These are phyloP conservation scores for Alnus rubra DNA, from an alignment of 306 rosid species.

Conservation along the genomic window DNA sequence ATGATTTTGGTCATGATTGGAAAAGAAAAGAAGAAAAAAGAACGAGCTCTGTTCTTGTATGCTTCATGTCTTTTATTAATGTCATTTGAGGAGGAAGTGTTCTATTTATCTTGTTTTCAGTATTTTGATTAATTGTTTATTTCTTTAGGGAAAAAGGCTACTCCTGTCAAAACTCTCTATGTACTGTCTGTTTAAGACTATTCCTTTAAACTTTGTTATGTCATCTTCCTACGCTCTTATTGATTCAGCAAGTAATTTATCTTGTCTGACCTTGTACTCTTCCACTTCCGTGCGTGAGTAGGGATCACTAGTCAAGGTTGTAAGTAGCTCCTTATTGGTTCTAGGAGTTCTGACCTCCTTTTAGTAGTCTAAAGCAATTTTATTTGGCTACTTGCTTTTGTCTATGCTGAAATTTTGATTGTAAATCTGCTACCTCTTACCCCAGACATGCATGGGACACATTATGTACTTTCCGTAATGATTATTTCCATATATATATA, in stretches of 20 bases:
- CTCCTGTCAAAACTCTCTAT: neutral
- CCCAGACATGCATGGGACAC: neutral
- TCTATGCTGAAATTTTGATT: neutral
- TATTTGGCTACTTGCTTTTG: neutral
- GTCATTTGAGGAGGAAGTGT: too few species aligned
- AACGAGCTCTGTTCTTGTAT: too few species aligned
- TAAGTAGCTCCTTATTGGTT: too few species aligned
- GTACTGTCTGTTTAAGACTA: neutral
- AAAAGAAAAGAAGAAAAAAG: too few species aligned
- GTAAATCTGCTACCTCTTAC: neutral
- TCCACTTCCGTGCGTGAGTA: neutral
- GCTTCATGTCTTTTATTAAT: too few species aligned
- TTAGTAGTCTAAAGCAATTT: neutral
- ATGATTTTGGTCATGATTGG: too few species aligned
- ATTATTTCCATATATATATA: neutral
- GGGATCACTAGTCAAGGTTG: neutral
- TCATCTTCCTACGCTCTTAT: neutral
- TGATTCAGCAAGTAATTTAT: neutral
- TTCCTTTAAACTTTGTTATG: neutral
- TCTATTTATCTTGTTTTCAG: too few species aligned
- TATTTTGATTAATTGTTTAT: too few species aligned
- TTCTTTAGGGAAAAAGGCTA: neutral
- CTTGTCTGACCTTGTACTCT: too few species aligned
- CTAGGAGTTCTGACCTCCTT: neutral
- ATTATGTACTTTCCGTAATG: neutral